Percentiles rank a stretch among this genome's conserved stretches.
Evolutionary conservation across 2,329 filamentous ascomycete species (phyloP).

Genomic region (Trichoderma sp.): DNA sequence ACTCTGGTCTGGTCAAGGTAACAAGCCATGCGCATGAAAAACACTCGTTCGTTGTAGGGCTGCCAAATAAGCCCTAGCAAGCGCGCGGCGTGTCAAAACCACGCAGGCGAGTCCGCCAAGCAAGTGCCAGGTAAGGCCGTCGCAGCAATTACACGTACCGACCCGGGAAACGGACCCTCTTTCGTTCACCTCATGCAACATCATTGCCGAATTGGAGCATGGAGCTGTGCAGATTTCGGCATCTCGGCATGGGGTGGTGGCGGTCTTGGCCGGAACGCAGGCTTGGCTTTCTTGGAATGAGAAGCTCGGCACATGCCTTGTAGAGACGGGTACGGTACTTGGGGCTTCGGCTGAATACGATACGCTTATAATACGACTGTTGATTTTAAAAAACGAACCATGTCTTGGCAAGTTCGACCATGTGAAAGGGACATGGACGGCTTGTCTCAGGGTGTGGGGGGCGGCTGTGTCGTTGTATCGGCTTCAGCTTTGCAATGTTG

Average conservation of each 20-base stretch:
- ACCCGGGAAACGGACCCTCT: neutral
- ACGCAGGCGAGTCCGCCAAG: neutral
- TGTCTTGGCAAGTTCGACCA: neutral
- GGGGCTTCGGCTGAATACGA: neutral
- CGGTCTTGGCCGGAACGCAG: neutral
- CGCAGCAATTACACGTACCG: conserved; percentile 4
- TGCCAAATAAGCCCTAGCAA: conserved; percentile 3
- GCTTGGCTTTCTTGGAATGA: neutral
- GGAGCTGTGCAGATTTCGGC: neutral
- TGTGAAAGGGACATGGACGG: neutral
- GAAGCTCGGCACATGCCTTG: neutral
- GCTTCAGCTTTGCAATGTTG: neutral
- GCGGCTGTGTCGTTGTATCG: neutral
- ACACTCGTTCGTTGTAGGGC: neutral
- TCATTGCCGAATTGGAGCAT: neutral
- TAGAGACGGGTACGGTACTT: neutral
- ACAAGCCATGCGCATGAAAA: neutral
- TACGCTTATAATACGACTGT: neutral
- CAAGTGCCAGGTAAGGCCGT: neutral
- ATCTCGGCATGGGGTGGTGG: neutral
- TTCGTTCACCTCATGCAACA: neutral
- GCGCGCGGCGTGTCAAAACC: neutral
- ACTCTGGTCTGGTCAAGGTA: neutral
- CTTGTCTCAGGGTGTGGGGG: neutral
- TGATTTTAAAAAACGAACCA: neutral